Base-by-base conservation (phyloP, 371 early-diverging fungal species). In the Chytridium lagenaria region DNA sequence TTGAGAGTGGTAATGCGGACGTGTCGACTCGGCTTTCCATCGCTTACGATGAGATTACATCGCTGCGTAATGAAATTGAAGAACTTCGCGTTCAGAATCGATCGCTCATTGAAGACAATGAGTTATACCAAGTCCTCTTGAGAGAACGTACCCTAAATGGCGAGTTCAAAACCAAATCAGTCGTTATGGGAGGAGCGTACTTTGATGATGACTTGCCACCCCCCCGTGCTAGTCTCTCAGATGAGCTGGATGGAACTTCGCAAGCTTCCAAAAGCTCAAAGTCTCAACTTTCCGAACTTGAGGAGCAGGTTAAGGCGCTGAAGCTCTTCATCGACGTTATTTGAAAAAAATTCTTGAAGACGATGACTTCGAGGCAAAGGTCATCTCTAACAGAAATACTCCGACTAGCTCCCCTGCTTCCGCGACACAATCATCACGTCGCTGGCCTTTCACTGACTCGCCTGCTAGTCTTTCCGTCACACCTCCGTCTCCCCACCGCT, bases 281-380 rank as follows among this genome's bases (percentile, higher is more conserved):
- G 15, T n/a, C 33, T 30, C 38, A 1, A 22, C 12, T 28, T 7
- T 0, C 57, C 55, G 73, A 73, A 33, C 59, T 68, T 22, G 50
- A 66, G 39, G 26, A 34, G 1, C 67, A 73, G 44, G 59, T 67
- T 15, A 57, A 57, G 33, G 73, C 73, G 12, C 73, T 73, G 5
- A 67, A 67, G 30, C 40, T 73, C 5, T 73, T 67, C 44, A 73
- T 73, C 37, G 68, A 68, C 26, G 68, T 67, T 28, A 73, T 73
- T 36, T 73, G 10, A 66, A 71, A 7, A 67, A 68, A 26, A 50
- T 73, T 23, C 33, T 67, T 34, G 39, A 37, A 31, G 57, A 67
- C 26, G 67, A 51, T 7, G 68, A 37, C 3, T 28, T 73, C 0
- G 73, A 59, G 38, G 67, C 55, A 2, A 59, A 37, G 39, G 36